Base-by-base conservation (phyloP, 2,329 filamentous ascomycete species). In the Cordyceps javanica region DNA sequence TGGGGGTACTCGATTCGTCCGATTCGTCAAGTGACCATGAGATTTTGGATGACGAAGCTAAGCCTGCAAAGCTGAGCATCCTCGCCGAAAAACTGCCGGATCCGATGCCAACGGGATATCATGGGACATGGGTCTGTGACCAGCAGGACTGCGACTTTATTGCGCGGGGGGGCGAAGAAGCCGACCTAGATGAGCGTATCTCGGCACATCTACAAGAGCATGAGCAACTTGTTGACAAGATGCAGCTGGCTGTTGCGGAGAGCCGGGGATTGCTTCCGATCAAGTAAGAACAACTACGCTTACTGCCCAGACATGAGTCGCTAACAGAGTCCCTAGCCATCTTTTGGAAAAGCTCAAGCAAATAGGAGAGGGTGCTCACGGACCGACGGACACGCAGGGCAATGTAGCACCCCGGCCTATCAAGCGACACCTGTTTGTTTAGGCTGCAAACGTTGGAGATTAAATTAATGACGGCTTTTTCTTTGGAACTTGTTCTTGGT, bases 101-200 rank as follows among this genome's bases (percentile, higher is more conserved):
- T 4, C 71, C 73, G 8, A 70, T 68, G 3, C 76, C 82, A 0
- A 74, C 77, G 34, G 85, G 82, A 0, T 81, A 83, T 0, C 77
- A 83, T 59, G 81, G 86, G 55, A 83, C 83, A 0, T 91, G 87
- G 87, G 74, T 73, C 1, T 91, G 88, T 64, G 79, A 80, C 5
- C 77, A 87, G 60, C 81, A 83, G 11, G 84, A 80, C 25, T 91
- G 88, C 65, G 73, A 73, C 38, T 85, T 85, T 63, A 77, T 85
- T 41, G 82, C 90, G 11, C 85, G 85, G 60, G 79, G 78, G 2
- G 83, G 82, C n/a, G 79, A 83, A 45, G 76, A 80, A 42, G 70
- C 78, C 3, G 75, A 78, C 0, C 82, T 81, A 25, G 78, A 82
- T 59, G 71, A 75, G 5, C 71, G 82, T 10, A 86, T 90, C 46